phyloP scores from a whole-genome alignment of 1,139 yeast genomes.

The Candida freyschussii region DNA sequence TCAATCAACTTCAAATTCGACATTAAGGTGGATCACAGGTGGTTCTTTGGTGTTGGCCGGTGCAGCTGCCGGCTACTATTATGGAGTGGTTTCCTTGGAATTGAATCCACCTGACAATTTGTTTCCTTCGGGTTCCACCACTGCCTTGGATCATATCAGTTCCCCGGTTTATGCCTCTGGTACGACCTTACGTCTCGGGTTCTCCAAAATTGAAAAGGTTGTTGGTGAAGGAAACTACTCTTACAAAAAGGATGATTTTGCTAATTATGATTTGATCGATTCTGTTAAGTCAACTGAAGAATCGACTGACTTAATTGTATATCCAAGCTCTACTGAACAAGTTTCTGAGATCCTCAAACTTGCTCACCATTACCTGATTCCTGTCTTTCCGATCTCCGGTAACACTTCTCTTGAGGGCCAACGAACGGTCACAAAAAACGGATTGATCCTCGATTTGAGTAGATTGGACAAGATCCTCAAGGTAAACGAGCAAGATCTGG shows the following conservation, averaged over 20 bases:
- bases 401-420: conserved; percentile 81
- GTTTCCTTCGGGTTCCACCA: conserved; percentile 26
- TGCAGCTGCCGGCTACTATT: conserved; percentile 10
- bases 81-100: conserved; percentile 3
- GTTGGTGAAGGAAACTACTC: conserved; percentile 37
- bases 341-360: conserved; percentile 57
- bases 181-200: conserved; percentile 34
- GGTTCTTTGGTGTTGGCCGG: conserved; percentile 6
- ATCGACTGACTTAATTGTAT: conserved; percentile 53
- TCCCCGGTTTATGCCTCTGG: conserved; percentile 37
- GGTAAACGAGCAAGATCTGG: conserved; percentile 52
- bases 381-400: conserved; percentile 74
- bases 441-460: conserved; percentile 52
- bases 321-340: conserved; percentile 57
- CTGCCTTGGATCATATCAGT: conserved; percentile 26
- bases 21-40: conserved; percentile 1
- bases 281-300: conserved; percentile 46
- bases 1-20: not conserved
- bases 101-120: conserved; percentile 7
- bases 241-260: conserved; percentile 22
- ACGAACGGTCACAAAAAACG: conserved; percentile 63
- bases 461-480: conserved; percentile 47
- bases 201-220: conserved; percentile 36
- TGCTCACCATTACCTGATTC: conserved; percentile 55
- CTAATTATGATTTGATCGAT: conserved; percentile 10